phyloP scores from a whole-genome alignment of 345 rosid genomes.

The Melaleuca alternifolia region DNA sequence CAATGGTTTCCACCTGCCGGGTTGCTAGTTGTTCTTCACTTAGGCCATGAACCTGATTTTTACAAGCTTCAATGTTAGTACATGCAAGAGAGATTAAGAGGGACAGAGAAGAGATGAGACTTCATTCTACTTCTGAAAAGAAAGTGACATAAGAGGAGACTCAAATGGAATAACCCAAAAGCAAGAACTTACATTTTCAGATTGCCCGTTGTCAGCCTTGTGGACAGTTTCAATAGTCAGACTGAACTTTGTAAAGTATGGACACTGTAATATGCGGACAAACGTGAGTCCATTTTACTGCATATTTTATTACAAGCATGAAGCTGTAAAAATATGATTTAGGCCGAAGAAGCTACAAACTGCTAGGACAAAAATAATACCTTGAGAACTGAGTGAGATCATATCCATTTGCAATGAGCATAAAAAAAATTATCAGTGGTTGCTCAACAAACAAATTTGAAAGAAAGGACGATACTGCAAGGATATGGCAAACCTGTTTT shows the following conservation, averaged over 20 bases:
- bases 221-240: slow-evolving; percentile 57
- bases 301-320: background rate
- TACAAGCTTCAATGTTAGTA: slow-evolving; percentile 1
- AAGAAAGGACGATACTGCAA: background rate
- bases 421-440: slow-evolving; percentile 11
- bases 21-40: slow-evolving; percentile 36
- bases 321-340: background rate
- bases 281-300: background rate
- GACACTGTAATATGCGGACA: slow-evolving; percentile 41
- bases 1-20: slow-evolving; percentile 46
- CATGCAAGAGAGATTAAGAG: background rate
- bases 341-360: background rate
- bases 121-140: background rate
- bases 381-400: slow-evolving; percentile 40
- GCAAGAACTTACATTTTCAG: slow-evolving; percentile 47
- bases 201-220: slow-evolving; percentile 41
- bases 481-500: slow-evolving; percentile 41
- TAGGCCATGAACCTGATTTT: slow-evolving; percentile 42
- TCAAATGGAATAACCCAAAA: background rate
- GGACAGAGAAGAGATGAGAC: background rate
- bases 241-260: slow-evolving; percentile 53
- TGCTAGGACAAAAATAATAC: slow-evolving; percentile 14
- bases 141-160: background rate
- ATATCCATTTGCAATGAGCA: slow-evolving; percentile 6
- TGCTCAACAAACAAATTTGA: background rate